Evolutionary conservation across 768 basidiomycete species (phyloP), one percentile per base, ranked within the genome.

Genomic region (Hebeloma cylindrosporum): DNA sequence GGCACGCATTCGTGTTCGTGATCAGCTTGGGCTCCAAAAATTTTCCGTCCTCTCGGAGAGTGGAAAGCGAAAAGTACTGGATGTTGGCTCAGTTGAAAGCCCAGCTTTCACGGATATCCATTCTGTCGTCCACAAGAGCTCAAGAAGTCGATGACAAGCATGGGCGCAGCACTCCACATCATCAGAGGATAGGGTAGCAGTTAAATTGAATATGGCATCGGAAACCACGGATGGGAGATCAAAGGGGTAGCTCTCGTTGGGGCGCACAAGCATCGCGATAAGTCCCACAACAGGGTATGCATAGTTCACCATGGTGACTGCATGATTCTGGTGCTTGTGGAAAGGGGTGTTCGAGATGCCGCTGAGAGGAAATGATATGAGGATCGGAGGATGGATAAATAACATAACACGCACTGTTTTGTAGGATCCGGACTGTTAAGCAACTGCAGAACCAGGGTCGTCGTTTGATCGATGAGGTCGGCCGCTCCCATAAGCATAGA

Each of bases 331-430:
- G 5, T 62, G 58, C 1, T 43, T 46, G 10, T 59, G 55, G 11
- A 66, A 47, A 0, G 62, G 60, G 0, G 39, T 55, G 45, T 62
- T 58, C 36, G 49, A 54, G n/a, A 63, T 58, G 0, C 58, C 53
- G 11, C 2, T 34, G 16, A 22, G 18, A 26, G 14, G 21, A 8
- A 8, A 40, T 40, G 5, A 28, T 25, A n/a, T n/a, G n/a, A n/a
- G 35, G 40, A 48, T 27, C 27, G 29, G 28, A 42, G 25, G 29
- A 37, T 27, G 20, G 53, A 40, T 9, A 37, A 41, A 35, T 7
- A 13, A 35, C 8, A 43, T 17, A 21, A 11, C 2, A 41, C 52
- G 27, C 23, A 59, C 57, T 45, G 39, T n/a, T 56, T 51, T 13
- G 23, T 16, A n/a, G 47, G 46, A 21, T 51, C 36, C 1, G 44